Evolutionary conservation across 2,329 filamentous ascomycete species (phyloP).

Genomic region (Xylaria sp.): DNA sequence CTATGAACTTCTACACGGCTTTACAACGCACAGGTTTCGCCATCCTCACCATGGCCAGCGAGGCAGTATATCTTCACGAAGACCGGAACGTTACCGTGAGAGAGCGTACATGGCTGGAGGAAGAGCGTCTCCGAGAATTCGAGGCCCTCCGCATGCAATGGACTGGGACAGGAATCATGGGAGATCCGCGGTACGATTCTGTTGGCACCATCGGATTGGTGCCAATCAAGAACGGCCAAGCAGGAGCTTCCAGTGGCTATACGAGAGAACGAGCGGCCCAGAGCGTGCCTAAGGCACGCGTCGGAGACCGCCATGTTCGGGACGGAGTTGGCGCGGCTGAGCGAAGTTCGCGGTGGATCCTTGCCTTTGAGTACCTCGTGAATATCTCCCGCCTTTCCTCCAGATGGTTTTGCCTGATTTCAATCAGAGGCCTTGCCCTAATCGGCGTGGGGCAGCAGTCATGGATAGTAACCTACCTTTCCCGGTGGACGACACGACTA

Average conservation of each 20-base stretch:
- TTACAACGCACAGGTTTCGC: slow-evolving; percentile 81
- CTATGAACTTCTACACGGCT: slow-evolving; percentile 94
- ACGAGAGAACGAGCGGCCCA: slow-evolving; percentile 64
- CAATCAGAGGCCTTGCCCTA: slow-evolving; percentile 49
- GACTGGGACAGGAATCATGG: slow-evolving; percentile 41
- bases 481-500: slow-evolving; percentile 36
- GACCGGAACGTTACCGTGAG: slow-evolving; percentile 69
- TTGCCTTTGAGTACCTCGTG: slow-evolving; percentile 68
- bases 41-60: slow-evolving; percentile 85
- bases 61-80: slow-evolving; percentile 93
- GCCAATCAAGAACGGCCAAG: slow-evolving; percentile 45
- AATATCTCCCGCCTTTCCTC: slow-evolving; percentile 65
- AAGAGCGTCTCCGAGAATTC: slow-evolving; percentile 74
- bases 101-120: slow-evolving; percentile 84
- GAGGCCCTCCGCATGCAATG: slow-evolving; percentile 53
- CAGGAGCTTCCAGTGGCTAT: slow-evolving; percentile 52
- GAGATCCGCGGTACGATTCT: slow-evolving; percentile 46
- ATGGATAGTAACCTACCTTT: slow-evolving; percentile 54
- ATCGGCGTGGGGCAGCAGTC: slow-evolving; percentile 59
- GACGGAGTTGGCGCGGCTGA: slow-evolving; percentile 75
- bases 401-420: slow-evolving; percentile 51
- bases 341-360: slow-evolving; percentile 70
- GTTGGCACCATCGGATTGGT: slow-evolving; percentile 51
- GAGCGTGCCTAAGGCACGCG: slow-evolving; percentile 44
- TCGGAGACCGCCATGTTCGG: slow-evolving; percentile 41